These are phyloP conservation scores for Penicillium macrosclerotiorum DNA, from an alignment of 495 filamentous ascomycete species.

Conservation along the genomic window DNA sequence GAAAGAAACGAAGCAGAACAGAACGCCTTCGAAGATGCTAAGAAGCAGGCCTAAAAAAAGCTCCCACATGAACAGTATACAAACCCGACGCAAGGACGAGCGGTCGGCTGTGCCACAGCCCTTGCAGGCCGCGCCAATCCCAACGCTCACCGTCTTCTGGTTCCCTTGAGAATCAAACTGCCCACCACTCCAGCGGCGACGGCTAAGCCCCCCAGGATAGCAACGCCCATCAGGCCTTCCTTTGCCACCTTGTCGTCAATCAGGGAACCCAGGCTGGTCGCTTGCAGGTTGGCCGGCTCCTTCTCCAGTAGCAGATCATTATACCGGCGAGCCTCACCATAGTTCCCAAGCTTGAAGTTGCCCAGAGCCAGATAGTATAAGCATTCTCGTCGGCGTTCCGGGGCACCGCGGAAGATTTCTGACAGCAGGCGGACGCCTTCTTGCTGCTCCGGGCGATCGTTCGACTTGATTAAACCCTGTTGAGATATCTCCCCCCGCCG, in stretches of 20 bases:
- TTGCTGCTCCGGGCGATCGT: constrained; percentile 80
- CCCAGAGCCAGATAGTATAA: constrained; percentile 96
- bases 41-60: constrained; percentile 6
- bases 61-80: constrained; percentile 10
- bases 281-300: constrained; percentile 87
- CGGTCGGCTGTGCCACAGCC: constrained; percentile 16
- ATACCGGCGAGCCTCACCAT: constrained; percentile 87
- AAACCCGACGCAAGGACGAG: constrained; percentile 8
- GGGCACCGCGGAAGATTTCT: constrained; percentile 91
- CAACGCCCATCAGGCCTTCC: constrained; percentile 91
- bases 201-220: constrained; percentile 93
- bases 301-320: constrained; percentile 88
- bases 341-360: constrained; percentile 98
- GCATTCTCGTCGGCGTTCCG: constrained; percentile 91
- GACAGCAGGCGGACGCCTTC: constrained; percentile 90
- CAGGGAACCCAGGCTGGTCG: constrained; percentile 73
- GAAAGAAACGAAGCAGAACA: constrained; percentile 5
- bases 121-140: constrained; percentile 19
- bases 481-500: constrained; percentile 12
- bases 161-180: constrained; percentile 73
- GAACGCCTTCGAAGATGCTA: constrained; percentile 7
- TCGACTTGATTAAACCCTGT: constrained; percentile 93
- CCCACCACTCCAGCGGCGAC: constrained; percentile 92
- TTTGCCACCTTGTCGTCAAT: constrained; percentile 96
- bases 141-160: constrained; percentile 51